A percentile compares a stretch with the other conserved stretches of the same genome.
phyloP scores from a whole-genome alignment of 495 filamentous ascomycete genomes.

The Xeromyces bisporus region DNA sequence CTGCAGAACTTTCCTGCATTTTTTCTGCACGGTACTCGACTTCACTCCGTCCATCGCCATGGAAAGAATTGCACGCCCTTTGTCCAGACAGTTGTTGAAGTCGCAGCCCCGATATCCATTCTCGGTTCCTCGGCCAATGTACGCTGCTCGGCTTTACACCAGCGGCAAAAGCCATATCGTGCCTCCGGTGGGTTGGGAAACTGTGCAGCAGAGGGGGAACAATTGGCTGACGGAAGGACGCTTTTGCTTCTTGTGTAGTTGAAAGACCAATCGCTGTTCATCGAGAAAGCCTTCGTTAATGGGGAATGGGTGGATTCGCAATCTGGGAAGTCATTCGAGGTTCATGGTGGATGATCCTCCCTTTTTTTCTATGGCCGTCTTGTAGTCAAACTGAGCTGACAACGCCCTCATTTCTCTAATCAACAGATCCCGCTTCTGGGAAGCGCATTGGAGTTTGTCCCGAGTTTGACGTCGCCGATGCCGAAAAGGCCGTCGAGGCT shows the following conservation, averaged over 20 bases:
- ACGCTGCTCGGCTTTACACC: slow-evolving; percentile 24
- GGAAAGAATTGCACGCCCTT: slow-evolving; percentile 24
- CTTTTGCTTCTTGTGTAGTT: slow-evolving; percentile 37
- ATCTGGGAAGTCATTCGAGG: slow-evolving; percentile 67
- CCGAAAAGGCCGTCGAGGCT: slow-evolving; percentile 58
- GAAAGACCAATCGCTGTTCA: slow-evolving; percentile 68
- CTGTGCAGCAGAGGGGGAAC: too few relatives aligned
- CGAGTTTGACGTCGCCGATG: slow-evolving; percentile 61
- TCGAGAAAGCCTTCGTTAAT: slow-evolving; percentile 69
- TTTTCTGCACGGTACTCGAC: too few relatives aligned
- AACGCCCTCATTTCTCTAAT: slow-evolving; percentile 2
- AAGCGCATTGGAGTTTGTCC: slow-evolving; percentile 67
- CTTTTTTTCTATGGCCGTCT: neutral
- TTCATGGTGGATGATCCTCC: slow-evolving; percentile 36
- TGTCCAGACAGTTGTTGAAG: slow-evolving; percentile 22
- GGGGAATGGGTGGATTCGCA: slow-evolving; percentile 64
- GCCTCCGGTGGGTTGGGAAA: slow-evolving; percentile 24
- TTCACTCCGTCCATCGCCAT: too few relatives aligned
- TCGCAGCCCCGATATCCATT: slow-evolving; percentile 24
- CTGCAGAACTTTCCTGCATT: too few relatives aligned
- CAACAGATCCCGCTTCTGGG: slow-evolving; percentile 59
- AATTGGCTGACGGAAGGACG: slow-evolving; percentile 2
- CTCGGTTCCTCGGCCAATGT: slow-evolving; percentile 16
- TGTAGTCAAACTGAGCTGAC: slow-evolving; percentile 1
- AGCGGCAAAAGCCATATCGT: slow-evolving; percentile 20